phyloP scores from a whole-genome alignment of 2,329 filamentous ascomycete species.

The Aschersonia sp. region DNA sequence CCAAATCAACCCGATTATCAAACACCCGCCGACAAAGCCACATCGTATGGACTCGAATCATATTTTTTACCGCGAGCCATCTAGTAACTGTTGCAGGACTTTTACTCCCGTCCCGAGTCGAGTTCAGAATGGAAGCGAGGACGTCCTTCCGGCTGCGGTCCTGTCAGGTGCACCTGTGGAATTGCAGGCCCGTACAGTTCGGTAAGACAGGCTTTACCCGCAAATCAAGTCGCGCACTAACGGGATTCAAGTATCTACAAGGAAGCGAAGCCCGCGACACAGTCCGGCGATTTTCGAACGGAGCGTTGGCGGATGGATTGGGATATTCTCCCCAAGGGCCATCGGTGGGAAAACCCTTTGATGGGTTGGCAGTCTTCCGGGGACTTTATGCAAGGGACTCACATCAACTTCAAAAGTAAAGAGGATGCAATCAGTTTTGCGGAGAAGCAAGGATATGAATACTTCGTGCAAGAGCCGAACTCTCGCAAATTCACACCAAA shows the following conservation, averaged over 20 bases:
- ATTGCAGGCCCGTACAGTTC: slow-evolving; percentile 83
- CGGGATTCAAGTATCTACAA: slow-evolving; percentile 61
- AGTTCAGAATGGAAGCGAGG: slow-evolving; percentile 83
- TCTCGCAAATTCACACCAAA: slow-evolving; percentile 75
- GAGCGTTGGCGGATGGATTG: slow-evolving; percentile 96
- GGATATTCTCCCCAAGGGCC: slow-evolving; percentile 84
- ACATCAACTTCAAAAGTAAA: slow-evolving; percentile 81
- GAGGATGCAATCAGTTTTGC: slow-evolving; percentile 92
- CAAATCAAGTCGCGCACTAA: not conserved
- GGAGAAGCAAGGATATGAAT: slow-evolving; percentile 98
- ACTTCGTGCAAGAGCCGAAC: slow-evolving; percentile 96
- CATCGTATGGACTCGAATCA: slow-evolving; percentile 48
- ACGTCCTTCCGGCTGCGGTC: slow-evolving; percentile 65
- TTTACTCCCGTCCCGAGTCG: slow-evolving; percentile 85
- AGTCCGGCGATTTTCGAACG: slow-evolving; percentile 77
- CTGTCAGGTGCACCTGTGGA: slow-evolving; percentile 89
- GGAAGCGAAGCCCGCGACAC: slow-evolving; percentile 85
- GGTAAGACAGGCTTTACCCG: slow-evolving; percentile 41
- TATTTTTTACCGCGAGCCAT: not conserved
- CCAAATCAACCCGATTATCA: slow-evolving; percentile 68
- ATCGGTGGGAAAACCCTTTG: slow-evolving; percentile 95
- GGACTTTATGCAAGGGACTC: slow-evolving; percentile 88
- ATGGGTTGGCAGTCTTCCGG: slow-evolving; percentile 98
- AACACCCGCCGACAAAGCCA: slow-evolving; percentile 71
- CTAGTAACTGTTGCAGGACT: slow-evolving; percentile 35